A percentile compares a stretch with the other conserved stretches of the same genome.
These are phyloP conservation scores for Scorias spongiosa DNA, from an alignment of 2,329 filamentous ascomycete species.

Conservation along the genomic window DNA sequence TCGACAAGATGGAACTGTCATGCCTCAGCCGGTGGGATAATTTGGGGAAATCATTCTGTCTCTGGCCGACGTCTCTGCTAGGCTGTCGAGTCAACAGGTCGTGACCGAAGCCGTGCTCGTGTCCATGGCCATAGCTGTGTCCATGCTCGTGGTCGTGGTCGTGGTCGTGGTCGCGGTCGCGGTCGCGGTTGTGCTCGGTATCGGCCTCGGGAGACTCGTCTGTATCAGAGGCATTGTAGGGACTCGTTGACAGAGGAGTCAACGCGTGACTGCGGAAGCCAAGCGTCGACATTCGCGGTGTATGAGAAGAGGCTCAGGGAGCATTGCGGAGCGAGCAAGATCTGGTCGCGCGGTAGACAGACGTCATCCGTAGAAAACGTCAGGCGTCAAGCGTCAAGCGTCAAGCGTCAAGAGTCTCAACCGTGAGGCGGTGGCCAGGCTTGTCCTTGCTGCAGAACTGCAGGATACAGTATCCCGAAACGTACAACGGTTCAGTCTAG, in stretches of 20 bases:
- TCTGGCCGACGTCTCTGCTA: neutral
- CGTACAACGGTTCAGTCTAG: no score
- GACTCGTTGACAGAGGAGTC: constrained; percentile 6
- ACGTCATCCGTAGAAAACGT: no score
- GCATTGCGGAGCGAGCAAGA: neutral
- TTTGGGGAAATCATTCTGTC: constrained; percentile 31
- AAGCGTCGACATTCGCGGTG: constrained; percentile 5
- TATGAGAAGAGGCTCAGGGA: neutral
- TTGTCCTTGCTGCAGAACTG: no score
- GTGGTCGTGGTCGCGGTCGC: no score
- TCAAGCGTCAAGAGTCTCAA: no score
- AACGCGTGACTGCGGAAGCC: constrained; percentile 4
- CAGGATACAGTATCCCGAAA: no score
- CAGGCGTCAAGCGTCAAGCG: no score
- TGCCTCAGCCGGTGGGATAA: constrained; percentile 63
- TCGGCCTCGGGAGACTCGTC: constrained; percentile 3
- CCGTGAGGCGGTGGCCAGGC: no score
- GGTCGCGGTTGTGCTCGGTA: no score
- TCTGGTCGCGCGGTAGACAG: no score
- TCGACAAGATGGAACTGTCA: constrained; percentile 63
- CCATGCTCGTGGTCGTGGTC: no score
- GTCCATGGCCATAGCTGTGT: no score
- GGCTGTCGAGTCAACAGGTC: neutral
- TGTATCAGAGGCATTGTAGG: constrained; percentile 7
- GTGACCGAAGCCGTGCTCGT: neutral